Base-by-base conservation (phyloP, 306 rosid species). In the Malus orientalis region DNA sequence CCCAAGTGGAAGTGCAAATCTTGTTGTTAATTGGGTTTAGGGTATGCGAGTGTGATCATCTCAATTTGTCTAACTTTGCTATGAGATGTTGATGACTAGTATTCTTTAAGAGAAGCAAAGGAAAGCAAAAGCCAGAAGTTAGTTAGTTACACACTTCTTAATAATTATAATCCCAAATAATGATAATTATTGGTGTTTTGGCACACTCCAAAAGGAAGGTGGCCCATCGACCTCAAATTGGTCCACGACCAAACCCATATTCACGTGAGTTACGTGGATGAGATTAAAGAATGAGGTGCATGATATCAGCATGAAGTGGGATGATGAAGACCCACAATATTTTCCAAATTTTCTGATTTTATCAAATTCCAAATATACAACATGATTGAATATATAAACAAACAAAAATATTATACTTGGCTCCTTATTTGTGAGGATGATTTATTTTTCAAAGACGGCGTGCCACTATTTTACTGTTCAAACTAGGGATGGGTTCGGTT, bases 261-360 rank as follows among this genome's bases (percentile, higher is more conserved):
- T 74, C 79, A 25, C 74, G 55, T 72, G 70, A 82, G 97, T 87
- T 88, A 90, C 94, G 96, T 91, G 89, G 69, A 32, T 32, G 30
- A 22, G 82, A 83, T 8, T 19, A 71, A 59, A 32, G 78, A 72
- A 76, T 22, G 77, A 76, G 86, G 45, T 84, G 60, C 81, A 77
- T 91, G 98, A 90, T 75, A 73, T 90, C 90, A 93, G 94, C 98
- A 88, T 93, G 98, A 93, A 85, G 96, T 93, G 81, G 86, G 87
- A 84, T 91, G 87, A 74, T 81, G 75, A 87, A 89, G 89, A 76
- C 85, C 85, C 86, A 74, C 80, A 51, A 66, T 49, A 57, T 61
- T 58, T 75, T 64, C n/a, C 18, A 2, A 49, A 5, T 49, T 49
- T 33, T 49, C 51, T 12, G 2, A 23, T 27, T 6, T 40, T 57